phyloP scores from a whole-genome alignment of 2,329 filamentous ascomycete genomes.

The Fusarium kyushuense region DNA sequence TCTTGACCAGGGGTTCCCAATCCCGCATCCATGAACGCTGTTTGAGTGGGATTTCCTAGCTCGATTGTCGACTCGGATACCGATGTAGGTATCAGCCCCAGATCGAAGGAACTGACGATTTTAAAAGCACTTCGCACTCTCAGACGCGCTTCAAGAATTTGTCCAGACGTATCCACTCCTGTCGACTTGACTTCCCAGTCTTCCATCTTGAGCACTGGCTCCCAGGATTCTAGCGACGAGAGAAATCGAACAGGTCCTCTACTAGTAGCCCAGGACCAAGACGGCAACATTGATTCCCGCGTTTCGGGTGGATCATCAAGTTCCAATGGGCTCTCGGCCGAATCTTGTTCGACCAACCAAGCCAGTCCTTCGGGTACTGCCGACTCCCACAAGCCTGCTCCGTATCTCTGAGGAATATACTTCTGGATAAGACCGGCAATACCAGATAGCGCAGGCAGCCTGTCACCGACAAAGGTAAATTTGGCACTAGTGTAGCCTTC shows the following conservation, averaged over 20 bases:
- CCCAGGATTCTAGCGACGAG: not conserved
- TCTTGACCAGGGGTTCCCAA: rapidly evolving
- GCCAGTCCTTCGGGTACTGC: not conserved
- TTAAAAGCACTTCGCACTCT: not conserved
- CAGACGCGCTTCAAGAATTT: not conserved
- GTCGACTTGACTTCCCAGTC: not conserved
- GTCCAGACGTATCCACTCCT: slow-evolving; percentile 1
- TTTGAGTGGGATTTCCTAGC: too few species aligned
- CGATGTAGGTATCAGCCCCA: rapidly evolving
- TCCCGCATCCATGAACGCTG: not conserved
- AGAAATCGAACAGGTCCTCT: not conserved
- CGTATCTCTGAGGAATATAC: not conserved
- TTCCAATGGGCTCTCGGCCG: not conserved
- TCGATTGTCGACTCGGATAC: not conserved
- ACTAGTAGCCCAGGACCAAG: not conserved
- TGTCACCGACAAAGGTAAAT: not conserved
- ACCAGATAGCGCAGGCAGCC: slow-evolving; percentile 1
- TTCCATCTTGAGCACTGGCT: not conserved
- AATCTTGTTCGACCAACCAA: not conserved
- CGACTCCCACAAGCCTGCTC: not conserved
- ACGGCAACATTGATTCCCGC: not conserved
- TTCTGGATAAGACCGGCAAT: not conserved
- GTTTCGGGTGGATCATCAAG: not conserved
- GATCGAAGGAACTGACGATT: rapidly evolving
- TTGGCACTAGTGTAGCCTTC: not conserved